phyloP scores from a whole-genome alignment of 2,329 filamentous ascomycete species.

The Neofusicoccum cordaticola region DNA sequence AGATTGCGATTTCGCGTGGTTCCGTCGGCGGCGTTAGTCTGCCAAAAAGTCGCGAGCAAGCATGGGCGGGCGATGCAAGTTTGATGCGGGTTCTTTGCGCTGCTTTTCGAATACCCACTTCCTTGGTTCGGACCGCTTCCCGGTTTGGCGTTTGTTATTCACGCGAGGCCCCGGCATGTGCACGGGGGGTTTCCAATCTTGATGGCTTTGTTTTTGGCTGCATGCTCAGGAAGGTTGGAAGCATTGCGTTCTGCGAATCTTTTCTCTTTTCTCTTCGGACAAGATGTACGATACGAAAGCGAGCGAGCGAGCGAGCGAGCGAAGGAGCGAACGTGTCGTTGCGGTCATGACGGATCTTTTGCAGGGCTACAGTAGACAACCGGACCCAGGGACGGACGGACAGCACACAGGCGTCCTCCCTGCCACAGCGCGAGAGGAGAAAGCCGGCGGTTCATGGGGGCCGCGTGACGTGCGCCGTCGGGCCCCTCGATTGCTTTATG shows the following conservation, averaged over 20 bases:
- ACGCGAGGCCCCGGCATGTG: neutral
- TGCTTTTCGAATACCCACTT: conserved; percentile 18
- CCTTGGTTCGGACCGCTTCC: conserved; percentile 16
- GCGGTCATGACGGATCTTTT: conserved; percentile 1
- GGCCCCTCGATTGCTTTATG: neutral
- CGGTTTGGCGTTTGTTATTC: conserved; percentile 17
- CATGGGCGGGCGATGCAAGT: conserved; percentile 13
- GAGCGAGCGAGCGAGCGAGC: conserved; percentile 2
- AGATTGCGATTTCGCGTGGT: neutral
- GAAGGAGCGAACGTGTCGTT: conserved; percentile 1
- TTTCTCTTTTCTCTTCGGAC: conserved; percentile 1
- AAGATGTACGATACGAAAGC: conserved; percentile 13
- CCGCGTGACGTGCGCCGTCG: neutral
- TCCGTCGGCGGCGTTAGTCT: neutral
- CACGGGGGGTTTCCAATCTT: conserved; percentile 2
- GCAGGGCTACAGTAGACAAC: neutral
- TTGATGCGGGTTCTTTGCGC: conserved; percentile 18
- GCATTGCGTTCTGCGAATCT: conserved; percentile 13
- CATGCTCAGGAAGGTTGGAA: conserved; percentile 13
- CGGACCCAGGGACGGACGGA: neutral
- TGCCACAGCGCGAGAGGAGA: neutral
- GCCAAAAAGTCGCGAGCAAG: neutral
- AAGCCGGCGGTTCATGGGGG: neutral
- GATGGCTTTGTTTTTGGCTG: conserved; percentile 14
- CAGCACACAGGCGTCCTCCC: neutral